phyloP scores from a whole-genome alignment of 2,329 filamentous ascomycete species.

The Lachnellula suecica region DNA sequence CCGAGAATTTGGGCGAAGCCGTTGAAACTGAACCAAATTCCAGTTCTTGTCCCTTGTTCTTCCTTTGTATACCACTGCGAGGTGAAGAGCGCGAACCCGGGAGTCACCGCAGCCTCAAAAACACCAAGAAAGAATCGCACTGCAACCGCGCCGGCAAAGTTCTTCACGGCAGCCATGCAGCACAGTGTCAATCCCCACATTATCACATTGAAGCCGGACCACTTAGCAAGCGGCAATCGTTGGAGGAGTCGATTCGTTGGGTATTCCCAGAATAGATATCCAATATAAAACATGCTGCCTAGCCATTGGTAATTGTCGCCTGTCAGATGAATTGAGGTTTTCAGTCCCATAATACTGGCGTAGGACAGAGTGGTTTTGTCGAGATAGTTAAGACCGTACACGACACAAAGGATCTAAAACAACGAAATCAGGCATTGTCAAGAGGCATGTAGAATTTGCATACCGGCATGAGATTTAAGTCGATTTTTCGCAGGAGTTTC shows the following conservation, averaged over 20 bases:
- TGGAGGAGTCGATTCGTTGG: constrained; percentile 40
- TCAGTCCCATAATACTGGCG: constrained; percentile 49
- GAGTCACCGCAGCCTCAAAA: constrained; percentile 68
- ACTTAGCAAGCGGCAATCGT: constrained; percentile 61
- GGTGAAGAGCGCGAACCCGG: constrained; percentile 67
- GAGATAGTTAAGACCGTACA: constrained; percentile 59
- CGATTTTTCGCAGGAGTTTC: constrained; percentile 44
- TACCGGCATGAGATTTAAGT: constrained; percentile 44
- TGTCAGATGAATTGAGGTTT: constrained; percentile 39
- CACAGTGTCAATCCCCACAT: constrained; percentile 60
- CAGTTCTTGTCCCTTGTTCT: constrained; percentile 62
- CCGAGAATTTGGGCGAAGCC: constrained; percentile 64
- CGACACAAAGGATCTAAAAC: constrained; percentile 48
- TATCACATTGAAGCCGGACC: constrained; percentile 59
- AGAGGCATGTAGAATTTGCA: neutral
- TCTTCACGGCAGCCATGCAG: constrained; percentile 61
- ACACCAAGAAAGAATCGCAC: constrained; percentile 68
- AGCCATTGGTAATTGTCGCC: constrained; percentile 46
- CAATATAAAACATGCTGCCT: constrained; percentile 46
- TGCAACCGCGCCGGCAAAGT: constrained; percentile 60
- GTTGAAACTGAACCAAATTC: constrained; percentile 70
- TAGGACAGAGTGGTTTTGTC: constrained; percentile 48
- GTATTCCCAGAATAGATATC: constrained; percentile 33
- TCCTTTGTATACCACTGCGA: constrained; percentile 71
- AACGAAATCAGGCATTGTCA: constrained; percentile 2